A percentile compares a stretch with the other conserved stretches of the same genome.
phyloP scores from a whole-genome alignment of 148 eudicot species.

The Vaccinium vitisidaea region DNA sequence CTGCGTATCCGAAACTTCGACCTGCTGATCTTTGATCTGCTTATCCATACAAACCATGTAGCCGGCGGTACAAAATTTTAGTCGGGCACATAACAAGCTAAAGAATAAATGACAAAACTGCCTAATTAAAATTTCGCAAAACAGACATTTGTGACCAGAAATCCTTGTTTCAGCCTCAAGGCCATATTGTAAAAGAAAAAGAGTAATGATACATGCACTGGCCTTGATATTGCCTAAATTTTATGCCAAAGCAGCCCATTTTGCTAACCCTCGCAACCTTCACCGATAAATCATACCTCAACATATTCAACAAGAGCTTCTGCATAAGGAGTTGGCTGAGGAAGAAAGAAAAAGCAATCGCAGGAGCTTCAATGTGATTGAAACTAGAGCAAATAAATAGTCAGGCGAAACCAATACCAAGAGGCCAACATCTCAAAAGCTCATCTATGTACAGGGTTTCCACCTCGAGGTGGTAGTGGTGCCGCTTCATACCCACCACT shows the following conservation, averaged over 20 bases:
- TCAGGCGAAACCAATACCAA: background rate
- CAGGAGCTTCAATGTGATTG: background rate
- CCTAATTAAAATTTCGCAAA: background rate
- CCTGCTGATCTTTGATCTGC: background rate
- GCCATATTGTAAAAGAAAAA: background rate
- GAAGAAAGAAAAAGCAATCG: conserved; percentile 9
- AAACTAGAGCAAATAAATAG: background rate
- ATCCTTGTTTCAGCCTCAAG: background rate
- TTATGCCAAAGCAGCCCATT: conserved; percentile 6
- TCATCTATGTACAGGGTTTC: conserved; percentile 49
- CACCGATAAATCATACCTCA: background rate
- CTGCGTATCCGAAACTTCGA: background rate
- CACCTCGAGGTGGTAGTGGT: conserved; percentile 29
- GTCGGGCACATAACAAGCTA: background rate
- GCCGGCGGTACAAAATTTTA: background rate
- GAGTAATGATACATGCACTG: background rate
- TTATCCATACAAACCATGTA: background rate
- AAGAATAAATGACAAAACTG: background rate
- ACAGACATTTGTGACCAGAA: background rate
- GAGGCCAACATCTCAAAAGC: background rate
- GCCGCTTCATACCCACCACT: conserved; percentile 48
- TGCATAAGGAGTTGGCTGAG: background rate
- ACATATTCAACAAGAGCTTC: background rate
- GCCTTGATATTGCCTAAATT: background rate
- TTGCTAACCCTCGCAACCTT: background rate